Base-by-base conservation (phyloP, 805 yeast genomes). In the Tetrapisispora nanseiensis region DNA sequence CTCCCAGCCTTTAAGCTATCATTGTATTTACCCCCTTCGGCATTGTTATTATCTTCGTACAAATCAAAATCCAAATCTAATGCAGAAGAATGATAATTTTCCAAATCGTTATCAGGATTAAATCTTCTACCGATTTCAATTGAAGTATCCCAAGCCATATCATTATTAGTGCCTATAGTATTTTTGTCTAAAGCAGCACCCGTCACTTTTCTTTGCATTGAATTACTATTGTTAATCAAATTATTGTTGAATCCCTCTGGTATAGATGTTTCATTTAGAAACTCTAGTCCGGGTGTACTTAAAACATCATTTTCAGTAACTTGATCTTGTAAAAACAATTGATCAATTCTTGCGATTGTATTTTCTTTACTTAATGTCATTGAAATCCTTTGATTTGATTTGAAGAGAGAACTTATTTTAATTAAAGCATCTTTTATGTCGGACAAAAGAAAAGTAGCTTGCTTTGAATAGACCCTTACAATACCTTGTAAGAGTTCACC, bases 401-500 rank as follows among this genome's bases (percentile, higher is more conserved):
- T 68, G 61, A 85, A 82, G 2, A 85, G 74, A 28, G 82, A 73
- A 55, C 82, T 84, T 55, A 87, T 68, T 52, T 78, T 81, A 49
- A 77, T 63, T 45, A 86, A 61, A 3, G 86, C 82, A 51, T 84
- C 94, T 38, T 78, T 73, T 32, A 86, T 90, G 57, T 89, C 97
- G 43, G 86, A 94, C 39, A 83, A 67, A 20, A 89, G 66, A 50
- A 84, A 84, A 51, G 81, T 82, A 22, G 95, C 86, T 61, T 89
- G 85, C 46, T 90, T 69, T 11, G 92, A 80, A 61, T 86, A 89
- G 19, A 89, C 89, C 44, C 86, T 71, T 28, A 86, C 94, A 4
- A 89, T 86, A 39, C 96, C 97, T 42, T 83, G 77, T 31, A 89
- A 67, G 41, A 89, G 68, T 56, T 87, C 95, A 4, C 95, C 95